Conservation (phyloP, 1,139 yeast genomes). For the Taphrina deformans region DNA sequence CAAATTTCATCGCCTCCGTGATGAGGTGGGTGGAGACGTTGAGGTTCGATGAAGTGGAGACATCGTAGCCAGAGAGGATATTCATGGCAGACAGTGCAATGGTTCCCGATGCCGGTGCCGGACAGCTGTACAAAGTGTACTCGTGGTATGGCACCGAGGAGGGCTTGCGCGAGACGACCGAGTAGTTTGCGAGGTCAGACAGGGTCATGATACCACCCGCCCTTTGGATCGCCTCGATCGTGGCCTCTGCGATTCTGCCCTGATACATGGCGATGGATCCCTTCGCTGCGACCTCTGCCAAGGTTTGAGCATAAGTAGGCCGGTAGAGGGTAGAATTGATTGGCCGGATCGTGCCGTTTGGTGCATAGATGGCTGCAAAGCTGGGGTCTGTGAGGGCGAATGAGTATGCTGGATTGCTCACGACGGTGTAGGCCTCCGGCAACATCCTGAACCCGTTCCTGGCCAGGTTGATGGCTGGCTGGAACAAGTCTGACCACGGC, state of each 20-base stretch:
- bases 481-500: conserved; percentile 68
- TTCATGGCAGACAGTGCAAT: conserved; percentile 74
- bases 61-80: conserved; percentile 51
- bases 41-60: conserved; percentile 45
- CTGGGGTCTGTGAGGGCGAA: conserved; percentile 41
- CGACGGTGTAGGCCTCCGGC: conserved; percentile 44
- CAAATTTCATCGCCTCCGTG: conserved; percentile 88
- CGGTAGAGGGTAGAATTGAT: conserved; percentile 64
- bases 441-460: conserved; percentile 60
- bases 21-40: conserved; percentile 50
- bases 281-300: conserved; percentile 65
- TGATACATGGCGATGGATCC: conserved; percentile 77
- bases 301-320: conserved; percentile 63
- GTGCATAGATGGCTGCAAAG: conserved; percentile 29
- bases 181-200: conserved; percentile 65
- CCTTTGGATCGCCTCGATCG: conserved; percentile 52
- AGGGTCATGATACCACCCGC: conserved; percentile 63
- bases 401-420: conserved; percentile 48
- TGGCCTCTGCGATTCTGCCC: conserved; percentile 63
- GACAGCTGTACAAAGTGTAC: conserved; percentile 60
- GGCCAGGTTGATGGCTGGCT: conserved; percentile 72
- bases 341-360: conserved; percentile 47
- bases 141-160: conserved; percentile 51
- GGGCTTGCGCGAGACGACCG: conserved; percentile 59
- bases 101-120: conserved; percentile 80